A percentile compares a stretch with the other conserved stretches of the same genome.
phyloP scores from a whole-genome alignment of 2,329 filamentous ascomycete genomes.

The Neofusicoccum umdonicola region DNA sequence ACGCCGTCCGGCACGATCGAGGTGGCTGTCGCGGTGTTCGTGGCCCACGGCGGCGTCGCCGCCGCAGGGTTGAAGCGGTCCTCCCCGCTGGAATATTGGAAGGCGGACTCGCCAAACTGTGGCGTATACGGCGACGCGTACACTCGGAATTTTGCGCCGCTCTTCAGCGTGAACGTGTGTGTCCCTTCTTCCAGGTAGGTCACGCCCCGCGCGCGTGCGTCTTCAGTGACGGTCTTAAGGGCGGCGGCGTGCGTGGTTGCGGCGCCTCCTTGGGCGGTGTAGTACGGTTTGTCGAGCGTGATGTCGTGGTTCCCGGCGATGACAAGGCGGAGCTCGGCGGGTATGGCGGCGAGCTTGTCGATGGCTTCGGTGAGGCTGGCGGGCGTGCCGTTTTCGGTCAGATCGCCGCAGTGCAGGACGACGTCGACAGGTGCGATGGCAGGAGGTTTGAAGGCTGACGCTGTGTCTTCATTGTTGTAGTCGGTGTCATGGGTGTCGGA shows the following conservation, averaged over 20 bases:
- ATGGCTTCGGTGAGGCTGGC: slow-evolving; percentile 49
- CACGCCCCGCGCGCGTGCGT: slow-evolving; percentile 42
- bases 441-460: slow-evolving; percentile 32
- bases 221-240: slow-evolving; percentile 3
- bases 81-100: slow-evolving; percentile 49
- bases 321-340: slow-evolving; percentile 58
- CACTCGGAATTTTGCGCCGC: slow-evolving; percentile 48
- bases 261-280: slow-evolving; percentile 27
- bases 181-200: slow-evolving; percentile 56
- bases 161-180: slow-evolving; percentile 45
- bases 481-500: slow-evolving; percentile 42
- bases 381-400: slow-evolving; percentile 52
- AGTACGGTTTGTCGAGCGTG: slow-evolving; percentile 53
- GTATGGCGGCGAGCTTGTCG: slow-evolving; percentile 46
- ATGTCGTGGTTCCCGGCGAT: slow-evolving; percentile 65
- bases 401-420: slow-evolving; percentile 59
- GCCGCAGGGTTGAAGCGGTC: slow-evolving; percentile 52
- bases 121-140: slow-evolving; percentile 57
- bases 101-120: slow-evolving; percentile 56
- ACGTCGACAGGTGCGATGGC: slow-evolving; percentile 50
- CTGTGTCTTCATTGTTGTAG: neutral
- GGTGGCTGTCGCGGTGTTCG: neutral
- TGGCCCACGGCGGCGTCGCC: slow-evolving; percentile 24
- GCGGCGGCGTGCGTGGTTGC: slow-evolving; percentile 23
- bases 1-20: slow-evolving; percentile 40